These are phyloP conservation scores for Andrographis paniculata DNA, from an alignment of 305 asterid genomes.

Conservation along the genomic window DNA sequence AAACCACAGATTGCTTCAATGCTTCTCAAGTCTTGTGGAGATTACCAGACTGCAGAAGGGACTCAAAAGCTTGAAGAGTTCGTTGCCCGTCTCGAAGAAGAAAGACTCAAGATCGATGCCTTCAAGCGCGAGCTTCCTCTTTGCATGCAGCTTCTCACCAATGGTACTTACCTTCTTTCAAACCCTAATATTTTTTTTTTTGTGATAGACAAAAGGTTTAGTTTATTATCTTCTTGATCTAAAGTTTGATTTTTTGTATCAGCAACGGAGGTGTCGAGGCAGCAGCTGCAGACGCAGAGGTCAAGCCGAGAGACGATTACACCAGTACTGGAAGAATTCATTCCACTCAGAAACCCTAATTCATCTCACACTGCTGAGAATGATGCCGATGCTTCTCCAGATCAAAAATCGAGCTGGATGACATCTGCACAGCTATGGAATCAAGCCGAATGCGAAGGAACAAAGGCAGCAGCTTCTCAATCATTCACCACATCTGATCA, in stretches of 20 bases:
- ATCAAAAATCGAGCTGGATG: conserved; percentile 83
- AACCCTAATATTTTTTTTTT: background rate
- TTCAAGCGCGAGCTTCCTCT: conserved; percentile 98
- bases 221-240: conserved; percentile 1
- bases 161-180: conserved; percentile 67
- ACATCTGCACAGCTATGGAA: conserved; percentile 88
- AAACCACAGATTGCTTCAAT: conserved; percentile 64
- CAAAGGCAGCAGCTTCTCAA: conserved; percentile 6
- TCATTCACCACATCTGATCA: conserved; percentile 17
- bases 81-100: conserved; percentile 74
- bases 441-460: conserved; percentile 41
- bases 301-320: conserved; percentile 29
- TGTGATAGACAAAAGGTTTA: background rate
- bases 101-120: conserved; percentile 86
- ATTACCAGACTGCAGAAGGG: conserved; percentile 23
- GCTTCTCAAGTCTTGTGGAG: conserved; percentile 73
- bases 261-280: conserved; percentile 93
- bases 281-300: conserved; percentile 57
- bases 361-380: conserved; percentile 23
- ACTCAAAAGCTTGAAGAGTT: conserved; percentile 73
- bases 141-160: conserved; percentile 86
- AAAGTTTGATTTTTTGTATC: conserved; percentile 8
- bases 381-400: conserved; percentile 26
- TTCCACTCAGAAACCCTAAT: conserved; percentile 48
- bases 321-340: conserved; percentile 82